Conservation (phyloP, 2,329 filamentous ascomycete genomes). For the Domatiomyces catenatus region DNA sequence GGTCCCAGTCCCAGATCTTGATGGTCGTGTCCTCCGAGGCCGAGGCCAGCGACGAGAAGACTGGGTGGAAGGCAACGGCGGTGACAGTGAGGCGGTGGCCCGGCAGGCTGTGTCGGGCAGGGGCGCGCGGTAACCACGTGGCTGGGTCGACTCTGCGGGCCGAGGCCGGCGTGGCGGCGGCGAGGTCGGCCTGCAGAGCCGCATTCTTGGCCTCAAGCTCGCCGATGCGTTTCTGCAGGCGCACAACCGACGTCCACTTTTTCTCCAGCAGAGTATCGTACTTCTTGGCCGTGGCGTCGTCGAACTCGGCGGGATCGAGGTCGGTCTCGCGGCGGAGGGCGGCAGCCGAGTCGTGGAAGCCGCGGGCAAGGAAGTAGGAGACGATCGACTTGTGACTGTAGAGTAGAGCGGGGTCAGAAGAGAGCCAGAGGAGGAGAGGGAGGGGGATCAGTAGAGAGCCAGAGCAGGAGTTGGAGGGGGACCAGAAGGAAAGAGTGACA, state of each 20-base stretch:
- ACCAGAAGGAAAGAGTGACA: neutral
- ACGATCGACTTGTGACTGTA: slow-evolving; percentile 82
- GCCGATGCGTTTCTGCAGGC: slow-evolving; percentile 96
- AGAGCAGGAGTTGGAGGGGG: no score
- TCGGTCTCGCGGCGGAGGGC: slow-evolving; percentile 63
- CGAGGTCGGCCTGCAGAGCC: slow-evolving; percentile 64
- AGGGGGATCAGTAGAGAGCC: no score
- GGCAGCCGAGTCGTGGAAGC: slow-evolving; percentile 52
- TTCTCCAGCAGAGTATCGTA: slow-evolving; percentile 90
- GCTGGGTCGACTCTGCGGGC: slow-evolving; percentile 67
- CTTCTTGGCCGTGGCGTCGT: slow-evolving; percentile 72
- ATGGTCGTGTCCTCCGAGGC: slow-evolving; percentile 87
- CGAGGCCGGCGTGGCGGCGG: slow-evolving; percentile 68
- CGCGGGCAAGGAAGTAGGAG: slow-evolving; percentile 65
- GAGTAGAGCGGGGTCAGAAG: slow-evolving; percentile 4
- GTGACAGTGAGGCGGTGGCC: slow-evolving; percentile 70
- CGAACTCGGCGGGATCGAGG: slow-evolving; percentile 52
- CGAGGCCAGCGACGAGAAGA: slow-evolving; percentile 79
- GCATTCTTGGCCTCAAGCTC: slow-evolving; percentile 67
- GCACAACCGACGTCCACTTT: slow-evolving; percentile 94
- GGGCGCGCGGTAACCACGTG: slow-evolving; percentile 72
- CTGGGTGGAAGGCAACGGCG: slow-evolving; percentile 79
- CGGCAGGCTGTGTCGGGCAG: slow-evolving; percentile 66
- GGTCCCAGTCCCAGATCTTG: slow-evolving; percentile 95
- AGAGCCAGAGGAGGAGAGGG: no score